Evolutionary conservation across 2,329 filamentous ascomycete species (phyloP).

Genomic region (Pyricularia pennisetigena): DNA sequence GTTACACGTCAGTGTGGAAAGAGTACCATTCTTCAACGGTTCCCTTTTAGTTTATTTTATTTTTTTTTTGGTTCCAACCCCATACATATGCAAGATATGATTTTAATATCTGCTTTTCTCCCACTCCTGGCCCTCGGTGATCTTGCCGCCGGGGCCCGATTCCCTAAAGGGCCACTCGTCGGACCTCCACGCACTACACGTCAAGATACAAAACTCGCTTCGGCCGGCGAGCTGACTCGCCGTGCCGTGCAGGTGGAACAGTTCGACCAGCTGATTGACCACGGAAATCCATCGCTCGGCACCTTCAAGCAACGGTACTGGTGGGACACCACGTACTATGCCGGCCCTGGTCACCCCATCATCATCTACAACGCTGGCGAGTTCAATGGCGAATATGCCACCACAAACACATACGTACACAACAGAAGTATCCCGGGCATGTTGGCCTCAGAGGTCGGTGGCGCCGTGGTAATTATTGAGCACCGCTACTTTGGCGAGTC

Average conservation of each 20-base stretch:
- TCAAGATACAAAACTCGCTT: background rate
- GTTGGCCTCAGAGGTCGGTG: slow-evolving; percentile 26
- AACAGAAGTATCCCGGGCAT: slow-evolving; percentile 22
- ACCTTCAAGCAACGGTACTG: slow-evolving; percentile 31
- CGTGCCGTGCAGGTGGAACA: background rate
- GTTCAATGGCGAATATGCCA: slow-evolving; percentile 15
- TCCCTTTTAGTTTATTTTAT: background rate
- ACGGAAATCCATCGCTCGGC: slow-evolving; percentile 25
- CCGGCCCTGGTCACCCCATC: slow-evolving; percentile 28
- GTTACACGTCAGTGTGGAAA: no score
- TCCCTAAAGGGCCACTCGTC: background rate
- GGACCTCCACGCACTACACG: background rate
- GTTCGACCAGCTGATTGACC: slow-evolving; percentile 31
- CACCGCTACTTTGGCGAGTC: slow-evolving; percentile 32
- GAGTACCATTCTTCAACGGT: background rate
- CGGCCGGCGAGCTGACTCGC: background rate
- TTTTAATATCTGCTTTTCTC: background rate
- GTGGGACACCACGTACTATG: slow-evolving; percentile 28
- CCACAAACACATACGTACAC: slow-evolving; percentile 2
- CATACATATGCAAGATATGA: background rate
- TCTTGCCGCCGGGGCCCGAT: background rate
- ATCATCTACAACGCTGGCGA: slow-evolving; percentile 29
- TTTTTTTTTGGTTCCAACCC: background rate
- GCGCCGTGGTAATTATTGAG: slow-evolving; percentile 28
- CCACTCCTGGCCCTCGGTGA: background rate